These are phyloP conservation scores for Trifolium subterraneum DNA, from an alignment of 306 rosid species.

Conservation along the genomic window DNA sequence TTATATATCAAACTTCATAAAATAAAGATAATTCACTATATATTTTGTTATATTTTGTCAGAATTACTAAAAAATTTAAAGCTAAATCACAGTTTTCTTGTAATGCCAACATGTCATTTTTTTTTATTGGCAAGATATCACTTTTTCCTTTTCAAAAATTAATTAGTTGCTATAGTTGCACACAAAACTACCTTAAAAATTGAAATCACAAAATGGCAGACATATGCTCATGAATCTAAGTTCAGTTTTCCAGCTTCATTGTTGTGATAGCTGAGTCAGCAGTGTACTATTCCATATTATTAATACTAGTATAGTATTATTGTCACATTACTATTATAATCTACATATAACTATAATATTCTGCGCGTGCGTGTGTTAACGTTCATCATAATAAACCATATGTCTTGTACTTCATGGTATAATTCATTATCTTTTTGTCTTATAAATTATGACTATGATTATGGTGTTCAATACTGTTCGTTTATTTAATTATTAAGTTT, in stretches of 20 bases:
- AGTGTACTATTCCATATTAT: conserved; percentile 31
- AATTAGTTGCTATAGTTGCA: no score
- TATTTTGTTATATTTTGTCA: no score
- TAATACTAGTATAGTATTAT: neutral
- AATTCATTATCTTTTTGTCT: conserved; percentile 3
- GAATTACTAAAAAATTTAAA: no score
- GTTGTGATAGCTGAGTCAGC: conserved; percentile 24
- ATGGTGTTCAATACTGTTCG: neutral
- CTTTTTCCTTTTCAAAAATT: no score
- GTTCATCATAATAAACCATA: conserved; percentile 35
- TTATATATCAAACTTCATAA: no score
- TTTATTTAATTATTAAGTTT: no score
- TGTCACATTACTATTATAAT: neutral
- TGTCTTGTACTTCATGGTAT: conserved; percentile 7
- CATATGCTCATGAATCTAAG: neutral
- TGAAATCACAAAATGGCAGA: conserved; percentile 10
- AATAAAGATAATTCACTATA: no score
- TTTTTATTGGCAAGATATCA: no score
- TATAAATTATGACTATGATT: conserved; percentile 8
- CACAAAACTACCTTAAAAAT: neutral
- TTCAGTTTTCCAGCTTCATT: conserved; percentile 6
- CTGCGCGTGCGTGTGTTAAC: conserved; percentile 24
- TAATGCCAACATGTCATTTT: no score
- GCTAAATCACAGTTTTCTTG: no score
- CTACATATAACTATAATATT: neutral